Evolutionary conservation across 2,329 filamentous ascomycete genomes (phyloP).

Genomic region (Fusarium sp.): DNA sequence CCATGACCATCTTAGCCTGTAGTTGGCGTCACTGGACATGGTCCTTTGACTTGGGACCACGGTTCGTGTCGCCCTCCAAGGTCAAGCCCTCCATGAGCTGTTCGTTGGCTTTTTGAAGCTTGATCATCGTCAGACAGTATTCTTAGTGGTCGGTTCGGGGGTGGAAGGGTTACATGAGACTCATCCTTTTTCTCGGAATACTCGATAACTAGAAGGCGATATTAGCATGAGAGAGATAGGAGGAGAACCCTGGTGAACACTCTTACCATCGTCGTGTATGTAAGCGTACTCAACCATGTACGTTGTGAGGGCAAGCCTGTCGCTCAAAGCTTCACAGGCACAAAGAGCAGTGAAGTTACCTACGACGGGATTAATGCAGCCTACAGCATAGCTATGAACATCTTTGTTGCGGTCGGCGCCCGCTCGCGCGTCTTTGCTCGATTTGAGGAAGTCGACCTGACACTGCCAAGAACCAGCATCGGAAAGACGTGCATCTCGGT

Average conservation of each 20-base stretch:
- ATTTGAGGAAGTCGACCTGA: background rate
- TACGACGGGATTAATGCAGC: background rate
- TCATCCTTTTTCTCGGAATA: background rate
- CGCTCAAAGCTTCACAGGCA: background rate
- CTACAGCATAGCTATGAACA: background rate
- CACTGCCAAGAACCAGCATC: background rate
- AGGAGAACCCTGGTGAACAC: rapidly evolving
- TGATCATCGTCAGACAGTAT: background rate
- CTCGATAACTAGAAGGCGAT: background rate
- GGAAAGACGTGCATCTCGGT: background rate
- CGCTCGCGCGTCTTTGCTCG: background rate
- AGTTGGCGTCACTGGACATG: background rate
- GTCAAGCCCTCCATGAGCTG: background rate
- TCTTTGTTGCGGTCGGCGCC: background rate
- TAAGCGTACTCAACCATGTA: background rate
- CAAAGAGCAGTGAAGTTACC: background rate
- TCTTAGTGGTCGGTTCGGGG: too few relatives aligned
- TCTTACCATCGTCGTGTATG: background rate
- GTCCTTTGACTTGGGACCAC: background rate
- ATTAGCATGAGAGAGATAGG: background rate
- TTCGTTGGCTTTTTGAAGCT: background rate
- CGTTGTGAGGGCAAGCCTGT: background rate
- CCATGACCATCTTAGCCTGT: background rate
- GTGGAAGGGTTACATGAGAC: background rate
- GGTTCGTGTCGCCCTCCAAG: background rate